Evolutionary conservation across 2,329 filamentous ascomycete species (phyloP).

Genomic region (Didymella arachidicola): DNA sequence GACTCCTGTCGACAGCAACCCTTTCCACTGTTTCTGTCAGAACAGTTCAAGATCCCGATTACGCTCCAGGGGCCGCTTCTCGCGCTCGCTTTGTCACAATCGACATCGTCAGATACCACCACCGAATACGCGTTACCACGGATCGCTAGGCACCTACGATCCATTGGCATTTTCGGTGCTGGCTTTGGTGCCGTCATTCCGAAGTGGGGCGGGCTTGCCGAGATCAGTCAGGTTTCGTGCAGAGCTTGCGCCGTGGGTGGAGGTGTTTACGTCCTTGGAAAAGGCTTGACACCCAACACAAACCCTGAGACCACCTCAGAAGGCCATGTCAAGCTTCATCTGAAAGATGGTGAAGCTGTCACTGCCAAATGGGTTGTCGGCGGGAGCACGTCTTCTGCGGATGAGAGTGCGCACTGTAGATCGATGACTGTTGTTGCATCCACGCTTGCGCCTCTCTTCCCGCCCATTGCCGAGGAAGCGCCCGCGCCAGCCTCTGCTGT

Average conservation of each 20-base stretch:
- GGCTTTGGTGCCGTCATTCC: conserved; percentile 90
- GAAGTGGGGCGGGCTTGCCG: conserved; percentile 90
- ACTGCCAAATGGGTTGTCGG: conserved; percentile 64
- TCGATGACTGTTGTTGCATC: conserved; percentile 75
- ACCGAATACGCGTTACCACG: conserved; percentile 74
- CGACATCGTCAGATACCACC: conserved; percentile 61
- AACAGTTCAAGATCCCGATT: conserved; percentile 64
- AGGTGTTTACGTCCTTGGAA: conserved; percentile 85
- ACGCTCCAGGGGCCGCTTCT: conserved; percentile 70
- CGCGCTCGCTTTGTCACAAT: conserved; percentile 78
- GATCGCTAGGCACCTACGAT: conserved; percentile 81
- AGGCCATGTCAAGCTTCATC: conserved; percentile 53
- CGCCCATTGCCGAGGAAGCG: conserved; percentile 74
- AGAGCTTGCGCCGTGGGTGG: conserved; percentile 91
- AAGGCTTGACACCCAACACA: conserved; percentile 60
- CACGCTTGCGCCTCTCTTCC: conserved; percentile 71
- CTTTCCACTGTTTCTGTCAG: conserved; percentile 66
- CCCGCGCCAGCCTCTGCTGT: conserved; percentile 78
- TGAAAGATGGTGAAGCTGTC: conserved; percentile 67
- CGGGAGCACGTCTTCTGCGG: conserved; percentile 36
- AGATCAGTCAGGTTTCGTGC: conserved; percentile 90
- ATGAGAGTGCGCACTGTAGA: conserved; percentile 57
- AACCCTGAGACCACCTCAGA: conserved; percentile 14
- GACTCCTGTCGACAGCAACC: conserved; percentile 61
- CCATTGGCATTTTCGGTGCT: conserved; percentile 85